A percentile compares a stretch with the other conserved stretches of the same genome.
These are phyloP conservation scores for Suillus subalutaceus DNA, from an alignment of 768 basidiomycete species.

Conservation along the genomic window DNA sequence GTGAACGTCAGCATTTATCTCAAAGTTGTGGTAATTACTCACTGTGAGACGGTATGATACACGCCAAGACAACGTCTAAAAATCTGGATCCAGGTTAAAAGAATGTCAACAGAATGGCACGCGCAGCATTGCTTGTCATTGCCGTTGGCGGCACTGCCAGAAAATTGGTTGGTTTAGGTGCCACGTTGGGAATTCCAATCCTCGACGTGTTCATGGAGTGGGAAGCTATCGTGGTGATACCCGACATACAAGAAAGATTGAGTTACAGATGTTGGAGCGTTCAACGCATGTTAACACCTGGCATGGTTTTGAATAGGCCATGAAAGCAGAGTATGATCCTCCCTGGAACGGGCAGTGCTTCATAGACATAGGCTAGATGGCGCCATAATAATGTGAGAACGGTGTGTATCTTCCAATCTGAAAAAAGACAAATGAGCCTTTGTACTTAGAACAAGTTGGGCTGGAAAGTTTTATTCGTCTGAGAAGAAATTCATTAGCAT, in stretches of 20 bases:
- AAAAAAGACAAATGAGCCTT: neutral
- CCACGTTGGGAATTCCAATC: neutral
- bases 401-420: neutral
- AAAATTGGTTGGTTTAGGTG: neutral
- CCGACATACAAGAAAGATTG: neutral
- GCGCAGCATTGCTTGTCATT: neutral
- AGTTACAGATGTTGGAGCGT: constrained; percentile 3
- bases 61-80: constrained; percentile 9
- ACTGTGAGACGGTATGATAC: constrained; percentile 9
- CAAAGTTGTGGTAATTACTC: neutral
- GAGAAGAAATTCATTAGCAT: neutral
- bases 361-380: neutral
- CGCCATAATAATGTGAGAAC: neutral
- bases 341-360: neutral
- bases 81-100: neutral
- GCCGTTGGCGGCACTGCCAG: constrained; percentile 6
- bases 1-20: constrained; percentile 1
- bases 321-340: neutral
- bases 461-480: neutral
- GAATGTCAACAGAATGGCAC: neutral
- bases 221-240: constrained; percentile 16
- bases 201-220: constrained; percentile 13
- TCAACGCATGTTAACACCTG: neutral
- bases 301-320: neutral
- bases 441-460: neutral